A percentile compares a stretch with the other conserved stretches of the same genome.
phyloP scores from a whole-genome alignment of 164 flowering plant genomes.

The Santalum album region DNA sequence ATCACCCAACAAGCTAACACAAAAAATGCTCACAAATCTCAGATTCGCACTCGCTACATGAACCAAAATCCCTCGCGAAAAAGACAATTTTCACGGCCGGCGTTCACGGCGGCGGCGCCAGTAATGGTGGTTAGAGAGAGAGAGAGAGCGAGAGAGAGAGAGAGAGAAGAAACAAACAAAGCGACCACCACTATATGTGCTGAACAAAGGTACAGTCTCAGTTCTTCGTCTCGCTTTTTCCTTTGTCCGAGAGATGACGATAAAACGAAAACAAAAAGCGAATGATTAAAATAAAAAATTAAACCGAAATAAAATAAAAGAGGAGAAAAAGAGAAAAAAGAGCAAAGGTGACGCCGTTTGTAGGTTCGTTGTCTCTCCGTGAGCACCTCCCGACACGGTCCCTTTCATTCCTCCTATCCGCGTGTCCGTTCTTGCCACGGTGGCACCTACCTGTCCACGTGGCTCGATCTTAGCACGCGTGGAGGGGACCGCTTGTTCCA shows the following conservation, averaged over 20 bases:
- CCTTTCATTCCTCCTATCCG: background rate
- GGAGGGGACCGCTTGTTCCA: background rate
- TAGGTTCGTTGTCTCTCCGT: constrained; percentile 8
- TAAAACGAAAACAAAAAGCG: too few relatives aligned
- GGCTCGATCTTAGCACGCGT: background rate
- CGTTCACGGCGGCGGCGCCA: background rate
- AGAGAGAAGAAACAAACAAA: background rate
- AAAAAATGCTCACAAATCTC: background rate
- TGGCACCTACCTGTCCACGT: background rate
- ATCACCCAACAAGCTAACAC: constrained; percentile 2
- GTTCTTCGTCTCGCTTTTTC: background rate
- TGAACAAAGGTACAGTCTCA: too few relatives aligned
- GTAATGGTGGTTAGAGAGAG: background rate
- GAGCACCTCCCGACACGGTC: constrained; percentile 13
- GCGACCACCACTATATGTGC: background rate
- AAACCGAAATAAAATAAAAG: background rate
- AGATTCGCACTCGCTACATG: background rate
- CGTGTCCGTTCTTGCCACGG: background rate
- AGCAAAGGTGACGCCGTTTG: constrained; percentile 21
- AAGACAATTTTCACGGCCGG: background rate
- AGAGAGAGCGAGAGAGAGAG: background rate
- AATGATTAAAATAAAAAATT: too few relatives aligned
- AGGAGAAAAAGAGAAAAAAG: constrained; percentile 5
- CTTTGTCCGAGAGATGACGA: background rate
- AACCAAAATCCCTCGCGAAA: background rate